Conservation (phyloP, 1,139 yeast genomes). For the Candida sanyaensis region DNA sequence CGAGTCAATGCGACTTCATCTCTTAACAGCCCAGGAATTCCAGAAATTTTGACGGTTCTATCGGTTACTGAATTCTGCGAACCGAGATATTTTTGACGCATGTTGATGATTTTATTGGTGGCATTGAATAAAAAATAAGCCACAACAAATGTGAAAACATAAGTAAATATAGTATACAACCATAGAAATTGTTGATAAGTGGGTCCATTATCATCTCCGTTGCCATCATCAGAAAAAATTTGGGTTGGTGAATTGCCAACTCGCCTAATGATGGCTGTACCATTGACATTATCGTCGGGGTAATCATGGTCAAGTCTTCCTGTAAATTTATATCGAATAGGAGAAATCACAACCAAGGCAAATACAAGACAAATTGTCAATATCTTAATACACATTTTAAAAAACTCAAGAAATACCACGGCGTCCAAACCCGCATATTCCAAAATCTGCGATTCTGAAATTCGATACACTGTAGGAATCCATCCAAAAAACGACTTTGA, state of each 20-base stretch:
- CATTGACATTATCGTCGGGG: conserved; percentile 27
- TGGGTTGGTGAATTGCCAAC: not conserved
- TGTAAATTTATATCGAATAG: conserved; percentile 69
- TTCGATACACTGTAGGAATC: conserved; percentile 64
- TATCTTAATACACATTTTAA: conserved; percentile 71
- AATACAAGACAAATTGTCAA: conserved; percentile 58
- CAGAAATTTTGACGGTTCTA: conserved; percentile 46
- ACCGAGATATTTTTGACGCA: conserved; percentile 46
- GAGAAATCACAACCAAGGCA: conserved; percentile 69
- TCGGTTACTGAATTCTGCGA: conserved; percentile 48
- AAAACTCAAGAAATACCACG: conserved; percentile 79
- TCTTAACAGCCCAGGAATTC: conserved; percentile 72
- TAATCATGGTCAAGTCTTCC: conserved; percentile 61
- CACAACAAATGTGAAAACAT: conserved; percentile 40
- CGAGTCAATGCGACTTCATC: conserved; percentile 66
- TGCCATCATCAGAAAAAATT: not conserved
- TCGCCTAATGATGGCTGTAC: conserved; percentile 2
- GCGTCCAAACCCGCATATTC: conserved; percentile 95
- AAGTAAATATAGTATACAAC: conserved; percentile 46
- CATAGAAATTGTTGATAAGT: conserved; percentile 30
- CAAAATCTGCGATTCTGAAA: conserved; percentile 74
- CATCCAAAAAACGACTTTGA: conserved; percentile 67
- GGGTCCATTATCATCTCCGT: not conserved
- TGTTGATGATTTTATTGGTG: conserved; percentile 37
- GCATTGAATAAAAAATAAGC: conserved; percentile 35